A percentile compares a stretch with the other conserved stretches of the same genome.
Evolutionary conservation across 192 early-diverging fungal species (phyloP).

Genomic region (Rhizophagus prolifer): DNA sequence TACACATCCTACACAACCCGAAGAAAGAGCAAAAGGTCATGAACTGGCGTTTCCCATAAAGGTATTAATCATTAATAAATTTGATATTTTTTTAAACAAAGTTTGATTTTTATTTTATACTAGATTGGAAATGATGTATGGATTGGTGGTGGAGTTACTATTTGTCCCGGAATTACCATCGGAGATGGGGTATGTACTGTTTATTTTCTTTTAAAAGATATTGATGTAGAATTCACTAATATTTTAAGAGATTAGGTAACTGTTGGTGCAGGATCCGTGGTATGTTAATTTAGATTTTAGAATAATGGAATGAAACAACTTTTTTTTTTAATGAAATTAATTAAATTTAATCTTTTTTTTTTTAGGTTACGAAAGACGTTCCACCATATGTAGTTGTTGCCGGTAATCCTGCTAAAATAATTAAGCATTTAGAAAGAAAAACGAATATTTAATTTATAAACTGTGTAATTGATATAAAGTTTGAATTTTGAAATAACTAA

Average conservation of each 20-base stretch:
- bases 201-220: neutral
- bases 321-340: neutral
- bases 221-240: neutral
- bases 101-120: neutral
- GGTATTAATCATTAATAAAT: neutral
- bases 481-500: too few species aligned
- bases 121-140: slow-evolving; percentile 85
- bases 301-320: neutral
- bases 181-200: slow-evolving; percentile 59
- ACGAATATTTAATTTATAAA: too few species aligned
- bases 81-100: neutral
- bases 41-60: slow-evolving; percentile 49
- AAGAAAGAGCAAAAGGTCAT: slow-evolving; percentile 37
- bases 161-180: slow-evolving; percentile 86
- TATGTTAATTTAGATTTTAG: neutral
- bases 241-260: slow-evolving; percentile 35
- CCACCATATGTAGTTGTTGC: slow-evolving; percentile 73
- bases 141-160: slow-evolving; percentile 80
- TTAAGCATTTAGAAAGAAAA: slow-evolving; percentile 44
- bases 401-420: slow-evolving; percentile 83
- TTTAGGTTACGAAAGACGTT: slow-evolving; percentile 77
- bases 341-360: neutral
- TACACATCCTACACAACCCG: slow-evolving; percentile 69
- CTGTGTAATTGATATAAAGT: too few species aligned
- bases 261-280: slow-evolving; percentile 80